Base-by-base conservation (phyloP, 2,329 filamentous ascomycete genomes). In the Fusarium incarnatum region DNA sequence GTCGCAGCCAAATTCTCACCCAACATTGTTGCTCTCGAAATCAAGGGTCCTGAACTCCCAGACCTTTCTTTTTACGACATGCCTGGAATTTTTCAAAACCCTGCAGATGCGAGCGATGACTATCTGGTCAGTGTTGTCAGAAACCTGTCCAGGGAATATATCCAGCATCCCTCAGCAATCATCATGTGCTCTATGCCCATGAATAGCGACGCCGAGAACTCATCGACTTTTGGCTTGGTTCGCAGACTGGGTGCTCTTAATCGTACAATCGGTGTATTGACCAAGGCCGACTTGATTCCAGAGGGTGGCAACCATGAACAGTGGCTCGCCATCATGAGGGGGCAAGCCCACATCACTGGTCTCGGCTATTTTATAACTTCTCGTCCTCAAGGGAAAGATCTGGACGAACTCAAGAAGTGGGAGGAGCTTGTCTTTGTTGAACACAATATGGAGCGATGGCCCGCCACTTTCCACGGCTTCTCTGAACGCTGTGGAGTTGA, bases 41-140 rank as follows among this genome's bases (percentile, higher is more conserved):
- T 97, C 27, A 88, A 88, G 1, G 91, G 91, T 0, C 91, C 92
- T 0, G 85, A 84, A 0, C 84, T 95, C 0, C 91, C 93, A 0
- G 89, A 93, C 8, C 77, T 97, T 0, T 93, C 91, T 0, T 97
- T 97, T 73, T 95, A 93, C 65, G 94, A 97, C 65, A 84, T 97
- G 1, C 94, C 94, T 0, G 94, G 94, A 0, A 89, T 97, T 0
- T 95, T 97, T 66, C 88, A 89, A 22, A 91, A 91, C 10, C 86
- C 90, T 0, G 87, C 89, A 3, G 84, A 89, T 10, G 86, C 86
- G 10, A 83, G 87, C 5, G 89, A 94, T 18, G 83, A 87, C 12
- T 92, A 92, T 60, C 82, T 95, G 0, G 91, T 94, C 15, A 83
- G 85, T 0, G 88, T 96, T 0, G 91, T 97, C 0, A 85, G 89